Base-by-base conservation (phyloP, 176 grass and related monocot species). In the Guadua angustifolia region DNA sequence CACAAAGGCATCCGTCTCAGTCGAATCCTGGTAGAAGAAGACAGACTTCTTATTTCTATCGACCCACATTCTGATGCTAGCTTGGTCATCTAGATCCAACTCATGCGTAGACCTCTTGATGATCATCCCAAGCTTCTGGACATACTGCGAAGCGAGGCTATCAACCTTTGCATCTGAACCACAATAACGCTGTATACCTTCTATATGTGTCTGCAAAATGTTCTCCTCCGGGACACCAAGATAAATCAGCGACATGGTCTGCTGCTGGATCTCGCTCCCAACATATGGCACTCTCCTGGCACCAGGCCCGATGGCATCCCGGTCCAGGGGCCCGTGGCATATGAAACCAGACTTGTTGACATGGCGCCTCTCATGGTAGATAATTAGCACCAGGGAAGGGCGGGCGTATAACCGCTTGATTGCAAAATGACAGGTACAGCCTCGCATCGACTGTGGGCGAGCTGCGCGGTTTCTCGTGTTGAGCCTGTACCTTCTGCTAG, bases 41-140 rank as follows among this genome's bases (percentile, higher is more conserved):
- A 97, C 85, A 2, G 92, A 97, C 79, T 94, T 97, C 80, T 81
- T 97, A 65, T 97, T 97, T 51, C 88, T 94, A 52, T 97, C 92
- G 19, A 94, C 92, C 94, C 92, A 97, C 85, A 97, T 97, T 53
- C 77, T 91, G 79, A 97, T 92, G 83, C 92, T 94, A 62, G 92
- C 92, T 82, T 83, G 92, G 74, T 92, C 94, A 79, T 97, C 89
- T 26, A 97, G 57, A 90, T 97, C 94, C 73, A 97, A 62, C 83
- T 97, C 92, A 85, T 94, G 94, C 12, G 94, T 97, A 29, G 94
- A 97, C 45, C 94, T 91, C 83, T 94, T 97, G 78, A 97, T 97
- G 75, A 97, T 97, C 94, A 94, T 97, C 64, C 92, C 94, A 77
- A 97, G 83, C 88, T 97, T 97, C 63, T 97, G 94, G 24, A 97